These are phyloP conservation scores for Globisporangium acanthophoron DNA, from an alignment of 352 stramenopile genomes.

Conservation along the genomic window DNA sequence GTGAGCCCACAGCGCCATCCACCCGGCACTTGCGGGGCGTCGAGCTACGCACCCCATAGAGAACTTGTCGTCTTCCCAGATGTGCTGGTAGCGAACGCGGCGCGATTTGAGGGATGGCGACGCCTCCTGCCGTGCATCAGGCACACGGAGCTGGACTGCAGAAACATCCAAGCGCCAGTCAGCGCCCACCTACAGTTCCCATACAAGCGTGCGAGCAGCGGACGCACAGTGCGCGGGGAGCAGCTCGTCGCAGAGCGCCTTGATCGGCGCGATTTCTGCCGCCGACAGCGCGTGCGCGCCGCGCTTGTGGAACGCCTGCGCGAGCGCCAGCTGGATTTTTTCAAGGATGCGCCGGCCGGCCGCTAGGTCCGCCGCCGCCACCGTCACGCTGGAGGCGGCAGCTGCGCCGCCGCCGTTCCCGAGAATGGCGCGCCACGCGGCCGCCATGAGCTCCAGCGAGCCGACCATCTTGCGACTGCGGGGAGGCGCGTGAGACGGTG, in stretches of 20 bases:
- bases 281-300: constrained; percentile 33
- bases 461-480: neutral
- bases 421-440: constrained; percentile 35
- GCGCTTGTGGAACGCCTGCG: constrained; percentile 29
- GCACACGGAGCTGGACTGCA: constrained; percentile 54
- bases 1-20: neutral
- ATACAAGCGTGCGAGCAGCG: neutral
- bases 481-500: too few relatives aligned
- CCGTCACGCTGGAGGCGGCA: neutral
- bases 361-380: constrained; percentile 16
- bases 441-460: constrained; percentile 40
- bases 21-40: too few relatives aligned
- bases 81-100: constrained; percentile 66
- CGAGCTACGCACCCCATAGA: constrained; percentile 55
- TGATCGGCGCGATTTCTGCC: constrained; percentile 61
- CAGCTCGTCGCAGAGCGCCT: constrained; percentile 64
- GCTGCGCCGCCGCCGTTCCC: constrained; percentile 4
- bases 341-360: constrained; percentile 37
- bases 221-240: constrained; percentile 55
- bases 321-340: constrained; percentile 41
- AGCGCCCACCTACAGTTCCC: neutral
- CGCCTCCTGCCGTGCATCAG: constrained; percentile 12
- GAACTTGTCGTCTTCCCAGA: constrained; percentile 76
- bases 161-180: neutral
- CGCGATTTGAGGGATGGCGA: constrained; percentile 4